These are phyloP conservation scores for Bisporella sp. DNA, from an alignment of 2,329 filamentous ascomycete species.

Conservation along the genomic window DNA sequence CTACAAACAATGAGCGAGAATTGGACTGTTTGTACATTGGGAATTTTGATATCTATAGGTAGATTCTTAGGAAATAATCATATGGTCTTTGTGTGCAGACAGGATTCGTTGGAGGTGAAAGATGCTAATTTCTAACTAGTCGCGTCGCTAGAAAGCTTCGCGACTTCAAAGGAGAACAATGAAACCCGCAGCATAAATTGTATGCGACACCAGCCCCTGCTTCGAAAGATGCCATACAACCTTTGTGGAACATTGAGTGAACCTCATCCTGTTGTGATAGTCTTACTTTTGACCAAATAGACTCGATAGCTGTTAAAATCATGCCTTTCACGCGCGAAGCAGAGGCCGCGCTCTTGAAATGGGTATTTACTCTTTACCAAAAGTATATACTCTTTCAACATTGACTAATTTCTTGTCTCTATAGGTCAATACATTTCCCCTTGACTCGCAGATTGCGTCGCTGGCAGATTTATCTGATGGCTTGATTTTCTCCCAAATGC, in stretches of 20 bases:
- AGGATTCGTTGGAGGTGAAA: no score
- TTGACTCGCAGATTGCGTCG: constrained; percentile 21
- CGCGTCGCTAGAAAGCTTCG: no score
- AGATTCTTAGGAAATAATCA: no score
- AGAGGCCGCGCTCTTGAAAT: constrained; percentile 49
- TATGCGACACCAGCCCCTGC: background rate
- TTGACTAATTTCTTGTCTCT: background rate
- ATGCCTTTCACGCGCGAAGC: constrained; percentile 29
- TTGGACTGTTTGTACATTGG: no score
- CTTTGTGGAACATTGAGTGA: constrained; percentile 4
- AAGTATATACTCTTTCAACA: no score
- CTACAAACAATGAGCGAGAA: no score
- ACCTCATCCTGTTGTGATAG: background rate
- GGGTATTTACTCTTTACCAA: constrained; percentile 32
- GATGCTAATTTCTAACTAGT: no score
- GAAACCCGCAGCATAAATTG: background rate
- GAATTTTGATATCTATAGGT: no score
- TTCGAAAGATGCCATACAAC: constrained; percentile 10
- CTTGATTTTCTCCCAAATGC: constrained; percentile 25
- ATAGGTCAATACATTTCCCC: constrained; percentile 30
- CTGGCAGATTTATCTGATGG: constrained; percentile 29
- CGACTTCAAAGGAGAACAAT: background rate
- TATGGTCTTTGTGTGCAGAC: no score
- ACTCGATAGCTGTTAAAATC: background rate
- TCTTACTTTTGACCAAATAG: background rate